Evolutionary conservation across 2,329 filamentous ascomycete species (phyloP), one percentile per base, ranked within the genome.

Genomic region (Arthroderma sp.): DNA sequence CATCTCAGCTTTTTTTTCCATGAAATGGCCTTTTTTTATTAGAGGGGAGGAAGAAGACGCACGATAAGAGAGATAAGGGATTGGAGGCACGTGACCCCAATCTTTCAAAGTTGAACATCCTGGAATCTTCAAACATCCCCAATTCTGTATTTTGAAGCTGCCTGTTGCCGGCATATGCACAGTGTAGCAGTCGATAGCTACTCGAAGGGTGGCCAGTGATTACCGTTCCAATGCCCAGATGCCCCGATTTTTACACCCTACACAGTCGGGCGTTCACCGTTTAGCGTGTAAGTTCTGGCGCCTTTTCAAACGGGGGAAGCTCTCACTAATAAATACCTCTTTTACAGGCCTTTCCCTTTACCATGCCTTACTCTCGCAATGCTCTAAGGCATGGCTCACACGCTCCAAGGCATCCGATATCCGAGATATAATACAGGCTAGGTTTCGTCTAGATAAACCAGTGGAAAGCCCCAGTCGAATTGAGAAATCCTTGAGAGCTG

Each of bases 361-460:
- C 61, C 69, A 72, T 63, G 71, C 72, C 43, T 72, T 77, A 54
- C 69, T 77, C 54, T 69, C 70, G 62, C 71, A 73, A 69, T 73
- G 71, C 62, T 60, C 63, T 38, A 64, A 64, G 59, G 59, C 73
- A 51, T 63, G 66, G 52, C n/a, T 54, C 54, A 28, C 63, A 56
- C 19, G 59, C 62, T 23, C 56, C 61, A 17, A 66, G 63, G 60
- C 64, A 63, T 21, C 54, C 44, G 52, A 64, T 63, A 43, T 66
- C 64, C 55, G 68, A 64, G 56, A 56, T 1, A 61, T 73, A 11
- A 63, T 76, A 44, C 67, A 65, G 41, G 64, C 67, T 25, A 68
- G 68, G 19, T 76, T 76, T 37, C 67, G 65, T 33, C 68, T 63
- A 61, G 74, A 73, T 61, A 70, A 67, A 57, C 61, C 44, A 0